A percentile compares a stretch with the other conserved stretches of the same genome.
Evolutionary conservation across 164 flowering plant species (phyloP).

Genomic region (Stephania japonica): DNA sequence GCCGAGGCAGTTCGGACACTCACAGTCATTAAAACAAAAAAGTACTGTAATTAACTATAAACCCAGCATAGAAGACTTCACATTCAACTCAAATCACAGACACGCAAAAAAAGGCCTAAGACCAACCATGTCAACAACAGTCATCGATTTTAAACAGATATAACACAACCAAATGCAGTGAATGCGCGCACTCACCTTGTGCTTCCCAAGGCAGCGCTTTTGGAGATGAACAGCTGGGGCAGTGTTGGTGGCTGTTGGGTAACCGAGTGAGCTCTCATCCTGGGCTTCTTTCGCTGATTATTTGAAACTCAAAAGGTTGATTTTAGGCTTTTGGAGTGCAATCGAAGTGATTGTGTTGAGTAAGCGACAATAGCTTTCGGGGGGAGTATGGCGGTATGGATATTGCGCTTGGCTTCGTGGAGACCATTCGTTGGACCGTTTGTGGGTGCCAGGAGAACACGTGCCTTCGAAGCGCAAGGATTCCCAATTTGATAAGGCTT

Average conservation of each 20-base stretch:
- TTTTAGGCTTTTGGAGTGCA: neutral
- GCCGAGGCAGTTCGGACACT: no score
- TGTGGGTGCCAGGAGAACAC: neutral
- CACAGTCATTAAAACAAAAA: no score
- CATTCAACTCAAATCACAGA: neutral
- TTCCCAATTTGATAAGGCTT: no score
- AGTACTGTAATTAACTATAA: no score
- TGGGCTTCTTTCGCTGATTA: neutral
- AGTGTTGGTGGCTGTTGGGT: conserved; percentile 2
- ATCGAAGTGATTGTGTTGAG: no score
- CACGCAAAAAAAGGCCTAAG: neutral
- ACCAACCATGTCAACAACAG: neutral
- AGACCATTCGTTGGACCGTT: neutral
- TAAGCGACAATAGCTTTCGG: neutral
- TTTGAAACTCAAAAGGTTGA: neutral
- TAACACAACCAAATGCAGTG: neutral
- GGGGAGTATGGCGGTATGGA: neutral
- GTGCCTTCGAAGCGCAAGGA: neutral
- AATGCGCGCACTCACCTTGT: neutral
- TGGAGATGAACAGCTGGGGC: neutral
- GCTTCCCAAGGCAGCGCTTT: neutral
- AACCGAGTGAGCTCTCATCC: conserved; percentile 13
- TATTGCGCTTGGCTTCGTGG: neutral
- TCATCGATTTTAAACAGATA: neutral
- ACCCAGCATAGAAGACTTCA: neutral